phyloP scores from a whole-genome alignment of 768 basidiomycete genomes.

The Flagelloscypha sp. region DNA sequence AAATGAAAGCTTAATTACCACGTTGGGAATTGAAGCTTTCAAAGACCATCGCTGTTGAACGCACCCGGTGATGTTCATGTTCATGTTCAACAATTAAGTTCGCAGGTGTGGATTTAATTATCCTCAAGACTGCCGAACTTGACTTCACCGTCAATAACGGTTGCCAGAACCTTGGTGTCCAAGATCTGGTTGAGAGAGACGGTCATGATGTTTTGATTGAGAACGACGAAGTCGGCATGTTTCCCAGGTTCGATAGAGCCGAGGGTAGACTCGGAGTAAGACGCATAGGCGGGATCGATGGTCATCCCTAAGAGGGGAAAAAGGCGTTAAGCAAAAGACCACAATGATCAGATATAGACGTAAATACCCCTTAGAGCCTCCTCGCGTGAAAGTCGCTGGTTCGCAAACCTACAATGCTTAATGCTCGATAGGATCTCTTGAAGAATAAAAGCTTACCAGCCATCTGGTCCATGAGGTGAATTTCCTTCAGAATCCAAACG shows the following conservation, averaged over 20 bases:
- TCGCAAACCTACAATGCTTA: slow-evolving; percentile 57
- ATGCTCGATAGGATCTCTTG: background rate
- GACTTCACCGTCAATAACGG: slow-evolving; percentile 73
- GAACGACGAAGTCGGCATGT: slow-evolving; percentile 77
- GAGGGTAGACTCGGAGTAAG: slow-evolving; percentile 62
- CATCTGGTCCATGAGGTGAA: slow-evolving; percentile 76
- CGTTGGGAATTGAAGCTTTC: too few species aligned
- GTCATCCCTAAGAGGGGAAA: slow-evolving; percentile 59
- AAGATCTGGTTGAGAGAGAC: slow-evolving; percentile 53
- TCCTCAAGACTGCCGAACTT: too few species aligned
- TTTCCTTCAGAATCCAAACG: slow-evolving; percentile 58
- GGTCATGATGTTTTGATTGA: slow-evolving; percentile 76
- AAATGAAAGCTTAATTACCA: too few species aligned
- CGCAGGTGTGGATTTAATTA: too few species aligned
- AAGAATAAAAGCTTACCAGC: slow-evolving; percentile 53
- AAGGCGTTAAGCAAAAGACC: background rate
- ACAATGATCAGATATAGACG: background rate
- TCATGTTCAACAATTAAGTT: too few species aligned
- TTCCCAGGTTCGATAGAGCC: slow-evolving; percentile 79
- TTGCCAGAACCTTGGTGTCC: slow-evolving; percentile 58
- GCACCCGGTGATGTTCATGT: too few species aligned
- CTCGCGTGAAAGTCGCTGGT: slow-evolving; percentile 63
- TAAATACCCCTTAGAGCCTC: slow-evolving; percentile 68
- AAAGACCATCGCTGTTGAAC: too few species aligned
- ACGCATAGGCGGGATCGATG: slow-evolving; percentile 79